Conservation (phyloP, 2,329 filamentous ascomycete species). For the Trichoderma aggressivum region DNA sequence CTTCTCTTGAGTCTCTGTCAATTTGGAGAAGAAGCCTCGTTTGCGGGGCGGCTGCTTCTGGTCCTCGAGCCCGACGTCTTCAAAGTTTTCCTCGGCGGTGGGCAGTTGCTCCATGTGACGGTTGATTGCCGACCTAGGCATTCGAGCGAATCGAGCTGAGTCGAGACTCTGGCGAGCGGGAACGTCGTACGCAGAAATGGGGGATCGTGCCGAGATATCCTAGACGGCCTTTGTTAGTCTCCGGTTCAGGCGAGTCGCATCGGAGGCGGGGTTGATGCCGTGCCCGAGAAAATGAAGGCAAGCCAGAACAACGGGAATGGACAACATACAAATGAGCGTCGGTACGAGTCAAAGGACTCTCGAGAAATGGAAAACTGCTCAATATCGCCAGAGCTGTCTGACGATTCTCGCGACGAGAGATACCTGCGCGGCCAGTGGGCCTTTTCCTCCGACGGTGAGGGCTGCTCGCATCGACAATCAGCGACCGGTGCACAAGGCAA, state of each 20-base stretch:
- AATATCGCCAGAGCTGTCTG: constrained; percentile 69
- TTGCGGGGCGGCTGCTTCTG: constrained; percentile 50
- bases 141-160: constrained; percentile 62
- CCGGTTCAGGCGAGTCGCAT: neutral
- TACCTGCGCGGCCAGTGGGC: constrained; percentile 67
- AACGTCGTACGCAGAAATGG: constrained; percentile 58
- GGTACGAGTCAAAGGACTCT: constrained; percentile 95
- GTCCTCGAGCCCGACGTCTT: constrained; percentile 88
- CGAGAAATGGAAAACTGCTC: constrained; percentile 94
- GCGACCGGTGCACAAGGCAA: neutral
- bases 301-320: neutral
- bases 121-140: constrained; percentile 59
- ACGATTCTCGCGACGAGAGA: constrained; percentile 51
- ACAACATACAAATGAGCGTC: constrained; percentile 83
- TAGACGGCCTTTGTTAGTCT: constrained; percentile 37
- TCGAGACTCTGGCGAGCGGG: constrained; percentile 77
- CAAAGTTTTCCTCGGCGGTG: constrained; percentile 78
- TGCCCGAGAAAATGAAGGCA: neutral
- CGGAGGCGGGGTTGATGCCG: neutral
- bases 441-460: constrained; percentile 85
- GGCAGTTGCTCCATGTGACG: constrained; percentile 57
- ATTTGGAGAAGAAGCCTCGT: constrained; percentile 71
- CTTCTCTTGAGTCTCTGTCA: constrained; percentile 58
- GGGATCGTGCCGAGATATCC: constrained; percentile 89
- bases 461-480: constrained; percentile 44